Base-by-base conservation (phyloP, 192 early-diverging fungal species). In the Coemansia erecta region DNA sequence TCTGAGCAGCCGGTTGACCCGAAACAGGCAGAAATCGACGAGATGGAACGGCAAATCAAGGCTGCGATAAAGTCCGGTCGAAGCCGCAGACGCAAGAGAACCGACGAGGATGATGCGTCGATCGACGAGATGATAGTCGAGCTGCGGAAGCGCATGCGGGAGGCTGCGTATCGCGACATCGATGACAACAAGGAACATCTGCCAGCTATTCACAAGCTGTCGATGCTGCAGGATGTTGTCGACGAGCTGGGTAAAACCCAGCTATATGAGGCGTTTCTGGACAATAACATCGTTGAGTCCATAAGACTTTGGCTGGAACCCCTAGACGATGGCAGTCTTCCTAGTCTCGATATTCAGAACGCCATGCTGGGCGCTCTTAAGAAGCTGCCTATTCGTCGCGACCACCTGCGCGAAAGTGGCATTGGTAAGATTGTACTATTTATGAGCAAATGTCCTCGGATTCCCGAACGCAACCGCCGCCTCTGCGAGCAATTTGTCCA, bases 301-400 rank as follows among this genome's bases (percentile, higher is more conserved):
- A 89, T 97, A 61, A 86, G 87, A 49, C 60, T 89, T 9, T 97
- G 94, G 94, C 78, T 97, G 28, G 94, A 97, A 64, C 94, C 94
- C 17, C 71, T 95, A 17, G 85, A 87, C 21, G 93, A 97, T 62
- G 89, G 90, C 24, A 89, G 91, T 13, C 73, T 97, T 65, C 94
- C 94, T 9, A 89, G 84, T 68, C 81, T 95, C 58, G 93, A 97
- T 58, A 88, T 97, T 54, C 93, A 95, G 64, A 83, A 75, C 50
- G 83, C 85, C 22, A 85, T 97, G 82, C 70, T 97, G 37, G 81
- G 83, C 14, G 71, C 86, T 15, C 65, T 97, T 37, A 72, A 76
- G 17, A 88, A 85, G 69, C 78, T 93, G 66, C 89, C 87, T 10
- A 85, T 92, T 58, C 83, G 79, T 17, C 86, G 85, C 23, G 81